A percentile compares a stretch with the other conserved stretches of the same genome.
Evolutionary conservation across 331 rosid species (phyloP).

Genomic region (Quercus tomentella): DNA sequence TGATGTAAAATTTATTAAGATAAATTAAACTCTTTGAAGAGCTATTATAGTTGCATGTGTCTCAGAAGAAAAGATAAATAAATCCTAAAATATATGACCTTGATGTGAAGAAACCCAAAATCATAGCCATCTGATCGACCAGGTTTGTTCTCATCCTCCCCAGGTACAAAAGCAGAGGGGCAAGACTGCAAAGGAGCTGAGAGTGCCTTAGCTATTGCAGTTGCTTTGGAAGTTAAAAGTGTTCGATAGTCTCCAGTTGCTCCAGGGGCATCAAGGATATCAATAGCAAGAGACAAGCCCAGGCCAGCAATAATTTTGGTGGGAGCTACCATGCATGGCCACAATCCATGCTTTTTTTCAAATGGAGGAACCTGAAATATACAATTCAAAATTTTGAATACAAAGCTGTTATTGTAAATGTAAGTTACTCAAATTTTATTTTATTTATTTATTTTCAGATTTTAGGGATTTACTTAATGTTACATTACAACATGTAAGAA

Average conservation of each 20-base stretch:
- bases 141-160: conserved; percentile 74
- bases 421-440: background rate
- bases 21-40: background rate
- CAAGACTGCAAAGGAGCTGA: conserved; percentile 72
- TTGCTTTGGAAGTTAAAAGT: conserved; percentile 78
- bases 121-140: conserved; percentile 91
- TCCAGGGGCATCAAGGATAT: conserved; percentile 95
- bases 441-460: background rate
- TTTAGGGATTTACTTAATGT: background rate
- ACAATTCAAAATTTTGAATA: background rate
- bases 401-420: background rate
- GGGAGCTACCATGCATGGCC: conserved; percentile 99
- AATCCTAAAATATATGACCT: conserved; percentile 40
- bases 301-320: conserved; percentile 95
- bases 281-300: conserved; percentile 92
- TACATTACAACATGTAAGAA: background rate
- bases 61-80: conserved; percentile 7
- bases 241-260: conserved; percentile 98
- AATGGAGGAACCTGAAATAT: conserved; percentile 77
- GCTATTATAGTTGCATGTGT: conserved; percentile 6
- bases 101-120: conserved; percentile 94
- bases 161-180: conserved; percentile 81
- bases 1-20: background rate
- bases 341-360: conserved; percentile 60
- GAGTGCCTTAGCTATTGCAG: conserved; percentile 82